These are phyloP conservation scores for Lumnitzera racemosa DNA, from an alignment of 345 rosid species.

Conservation along the genomic window DNA sequence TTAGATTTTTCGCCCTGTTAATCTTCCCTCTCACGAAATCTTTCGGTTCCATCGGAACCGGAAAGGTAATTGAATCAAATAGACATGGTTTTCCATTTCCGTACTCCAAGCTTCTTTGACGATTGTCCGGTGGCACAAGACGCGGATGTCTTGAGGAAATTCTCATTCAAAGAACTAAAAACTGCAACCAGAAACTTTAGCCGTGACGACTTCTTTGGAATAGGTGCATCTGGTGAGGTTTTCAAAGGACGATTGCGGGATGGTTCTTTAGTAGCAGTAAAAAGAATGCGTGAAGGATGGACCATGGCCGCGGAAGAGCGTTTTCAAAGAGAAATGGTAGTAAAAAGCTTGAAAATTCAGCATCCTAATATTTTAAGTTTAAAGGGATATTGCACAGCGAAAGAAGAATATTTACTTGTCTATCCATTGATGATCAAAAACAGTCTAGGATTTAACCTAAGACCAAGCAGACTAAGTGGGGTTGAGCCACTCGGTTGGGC, in stretches of 20 bases:
- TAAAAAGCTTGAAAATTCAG: not conserved
- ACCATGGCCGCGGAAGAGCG: not conserved
- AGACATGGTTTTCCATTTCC: slow-evolving; percentile 5
- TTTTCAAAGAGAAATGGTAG: not conserved
- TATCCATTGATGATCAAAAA: slow-evolving; percentile 5
- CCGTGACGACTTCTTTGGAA: not conserved
- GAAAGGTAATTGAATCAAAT: not conserved
- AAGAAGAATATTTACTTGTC: slow-evolving; percentile 5
- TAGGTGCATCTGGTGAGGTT: not conserved
- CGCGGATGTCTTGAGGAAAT: not conserved
- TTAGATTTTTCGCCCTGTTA: too few relatives aligned
- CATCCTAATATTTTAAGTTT: slow-evolving; percentile 6
- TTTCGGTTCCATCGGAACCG: not conserved
- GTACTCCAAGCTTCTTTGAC: slow-evolving; percentile 1
- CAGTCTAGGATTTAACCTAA: not conserved
- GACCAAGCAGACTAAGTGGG: not conserved
- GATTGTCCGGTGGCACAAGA: not conserved
- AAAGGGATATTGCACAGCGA: slow-evolving; percentile 5
- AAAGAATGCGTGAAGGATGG: not conserved
- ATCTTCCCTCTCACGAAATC: too few relatives aligned
- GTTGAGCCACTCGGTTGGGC: slow-evolving; percentile 2
- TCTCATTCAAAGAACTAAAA: slow-evolving; percentile 5
- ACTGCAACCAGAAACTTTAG: slow-evolving; percentile 2
- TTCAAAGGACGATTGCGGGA: slow-evolving; percentile 3
- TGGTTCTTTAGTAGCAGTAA: slow-evolving; percentile 4